Evolutionary conservation across 306 rosid genomes (phyloP).

Genomic region (Inga leiocalycina): DNA sequence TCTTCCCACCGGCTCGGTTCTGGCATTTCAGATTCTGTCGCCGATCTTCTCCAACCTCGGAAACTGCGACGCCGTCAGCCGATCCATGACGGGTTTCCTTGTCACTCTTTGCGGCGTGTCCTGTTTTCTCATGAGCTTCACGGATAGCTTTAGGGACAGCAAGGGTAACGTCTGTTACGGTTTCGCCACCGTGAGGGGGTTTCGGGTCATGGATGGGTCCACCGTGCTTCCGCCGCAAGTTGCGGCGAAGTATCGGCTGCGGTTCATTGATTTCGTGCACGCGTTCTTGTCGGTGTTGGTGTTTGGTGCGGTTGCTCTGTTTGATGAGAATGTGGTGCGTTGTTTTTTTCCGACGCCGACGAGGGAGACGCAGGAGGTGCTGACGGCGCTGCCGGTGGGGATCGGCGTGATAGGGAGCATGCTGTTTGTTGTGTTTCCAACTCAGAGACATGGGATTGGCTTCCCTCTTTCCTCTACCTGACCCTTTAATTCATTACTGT

Average conservation of each 20-base stretch:
- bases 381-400: constrained; percentile 68
- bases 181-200: constrained; percentile 64
- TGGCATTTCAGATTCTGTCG: constrained; percentile 81
- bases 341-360: constrained; percentile 75
- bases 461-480: constrained; percentile 55
- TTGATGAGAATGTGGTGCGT: constrained; percentile 65
- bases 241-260: constrained; percentile 50
- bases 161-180: constrained; percentile 73
- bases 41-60: constrained; percentile 80
- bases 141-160: constrained; percentile 67
- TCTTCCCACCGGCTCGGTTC: constrained; percentile 85
- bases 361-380: constrained; percentile 53
- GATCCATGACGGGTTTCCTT: constrained; percentile 51
- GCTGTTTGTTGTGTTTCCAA: constrained; percentile 65
- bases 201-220: constrained; percentile 76
- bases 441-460: constrained; percentile 80
- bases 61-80: constrained; percentile 60
- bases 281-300: constrained; percentile 63
- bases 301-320: constrained; percentile 69
- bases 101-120: constrained; percentile 54
- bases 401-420: constrained; percentile 61
- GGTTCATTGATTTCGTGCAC: constrained; percentile 64
- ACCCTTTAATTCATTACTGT: neutral
- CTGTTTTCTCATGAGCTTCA: constrained; percentile 62
- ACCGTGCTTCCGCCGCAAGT: constrained; percentile 40